phyloP scores from a whole-genome alignment of 176 grass and related monocot species.

The Themeda triandra region DNA sequence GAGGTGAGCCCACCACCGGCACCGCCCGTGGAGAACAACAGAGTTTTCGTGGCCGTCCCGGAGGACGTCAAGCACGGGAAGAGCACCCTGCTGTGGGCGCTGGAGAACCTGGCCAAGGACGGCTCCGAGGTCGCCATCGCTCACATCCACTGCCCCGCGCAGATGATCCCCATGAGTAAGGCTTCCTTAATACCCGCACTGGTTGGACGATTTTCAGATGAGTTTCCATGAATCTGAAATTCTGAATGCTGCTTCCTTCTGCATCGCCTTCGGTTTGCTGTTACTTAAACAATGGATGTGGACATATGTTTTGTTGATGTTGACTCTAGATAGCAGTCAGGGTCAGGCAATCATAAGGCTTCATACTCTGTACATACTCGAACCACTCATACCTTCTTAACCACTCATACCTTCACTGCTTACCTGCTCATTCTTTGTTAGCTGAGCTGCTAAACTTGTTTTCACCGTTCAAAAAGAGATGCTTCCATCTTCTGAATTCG shows the following conservation, averaged over 20 bases:
- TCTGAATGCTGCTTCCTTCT: not conserved
- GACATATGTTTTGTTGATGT: not conserved
- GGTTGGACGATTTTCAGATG: not conserved
- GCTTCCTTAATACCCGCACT: not conserved
- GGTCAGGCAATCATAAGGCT: not conserved
- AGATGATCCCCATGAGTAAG: conserved; percentile 49
- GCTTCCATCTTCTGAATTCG: too few relatives aligned
- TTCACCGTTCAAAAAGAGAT: not conserved
- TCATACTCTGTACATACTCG: not conserved
- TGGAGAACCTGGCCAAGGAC: conserved; percentile 41
- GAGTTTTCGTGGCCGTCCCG: conserved; percentile 48
- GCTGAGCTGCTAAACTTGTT: not conserved
- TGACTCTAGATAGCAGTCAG: not conserved
- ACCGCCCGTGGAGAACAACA: conserved; percentile 24
- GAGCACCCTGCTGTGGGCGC: conserved; percentile 51
- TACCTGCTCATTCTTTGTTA: not conserved
- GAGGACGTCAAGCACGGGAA: conserved; percentile 40
- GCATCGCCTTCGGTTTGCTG: too few relatives aligned
- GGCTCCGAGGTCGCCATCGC: conserved; percentile 21
- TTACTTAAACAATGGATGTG: not conserved
- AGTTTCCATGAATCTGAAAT: too few relatives aligned
- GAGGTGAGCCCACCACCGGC: not conserved
- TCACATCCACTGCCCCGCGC: conserved; percentile 55
- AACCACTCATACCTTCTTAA: not conserved
- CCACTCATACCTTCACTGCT: not conserved